Evolutionary conservation across 768 basidiomycete genomes (phyloP).

Genomic region (Boletus sp.): DNA sequence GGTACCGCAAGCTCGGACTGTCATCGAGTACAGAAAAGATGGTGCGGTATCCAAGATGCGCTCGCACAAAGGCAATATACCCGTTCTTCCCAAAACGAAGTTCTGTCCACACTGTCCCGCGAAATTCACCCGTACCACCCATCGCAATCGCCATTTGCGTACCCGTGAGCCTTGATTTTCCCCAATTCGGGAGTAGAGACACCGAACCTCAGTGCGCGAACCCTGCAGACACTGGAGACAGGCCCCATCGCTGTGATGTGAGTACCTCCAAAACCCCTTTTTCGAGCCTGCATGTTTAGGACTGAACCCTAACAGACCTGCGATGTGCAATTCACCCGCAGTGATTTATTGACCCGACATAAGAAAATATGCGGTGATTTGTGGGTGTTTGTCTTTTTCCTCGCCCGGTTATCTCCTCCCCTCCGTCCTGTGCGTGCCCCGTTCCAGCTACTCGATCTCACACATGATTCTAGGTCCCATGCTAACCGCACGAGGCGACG

Average conservation of each 20-base stretch:
- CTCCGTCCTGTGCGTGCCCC: conserved; percentile 2
- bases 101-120: conserved; percentile 66
- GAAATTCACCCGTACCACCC: conserved; percentile 71
- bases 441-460: conserved; percentile 18
- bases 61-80: conserved; percentile 60
- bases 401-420: conserved; percentile 10
- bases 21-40: conserved; percentile 42
- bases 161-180: conserved; percentile 49
- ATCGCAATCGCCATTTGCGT: conserved; percentile 68
- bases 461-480: conserved; percentile 29
- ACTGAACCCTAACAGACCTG: conserved; percentile 46
- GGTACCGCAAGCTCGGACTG: conserved; percentile 15
- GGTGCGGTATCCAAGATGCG: conserved; percentile 58
- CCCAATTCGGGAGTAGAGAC: not conserved
- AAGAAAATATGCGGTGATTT: conserved; percentile 68
- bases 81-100: conserved; percentile 69
- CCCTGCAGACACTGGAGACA: conserved; percentile 58
- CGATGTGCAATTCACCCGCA: conserved; percentile 67
- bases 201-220: conserved; percentile 6
- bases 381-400: conserved; percentile 39
- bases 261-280: conserved; percentile 18
- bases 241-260: conserved; percentile 63
- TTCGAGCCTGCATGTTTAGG: conserved; percentile 7
- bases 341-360: conserved; percentile 68
- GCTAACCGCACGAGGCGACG: conserved; percentile 59